Evolutionary conservation across 768 basidiomycete genomes (phyloP).

Genomic region (Pisolithus orientalis): DNA sequence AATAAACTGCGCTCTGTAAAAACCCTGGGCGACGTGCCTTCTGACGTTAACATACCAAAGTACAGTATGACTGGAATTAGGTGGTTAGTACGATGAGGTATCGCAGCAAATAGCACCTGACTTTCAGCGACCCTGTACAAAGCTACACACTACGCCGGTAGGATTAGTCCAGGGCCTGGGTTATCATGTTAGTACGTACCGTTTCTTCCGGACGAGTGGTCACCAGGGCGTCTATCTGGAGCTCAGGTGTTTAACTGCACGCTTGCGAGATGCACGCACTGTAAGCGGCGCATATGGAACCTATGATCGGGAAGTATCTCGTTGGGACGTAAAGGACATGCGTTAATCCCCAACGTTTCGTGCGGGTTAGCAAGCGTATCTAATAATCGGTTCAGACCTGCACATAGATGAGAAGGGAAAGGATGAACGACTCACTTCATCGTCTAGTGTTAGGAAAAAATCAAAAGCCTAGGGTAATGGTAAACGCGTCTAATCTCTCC

Average conservation of each 20-base stretch:
- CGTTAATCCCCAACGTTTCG: background rate
- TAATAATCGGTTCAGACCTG: background rate
- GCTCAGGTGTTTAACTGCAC: background rate
- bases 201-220: background rate
- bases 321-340: constrained; percentile 6
- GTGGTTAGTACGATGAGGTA: background rate
- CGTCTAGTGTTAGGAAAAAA: constrained; percentile 7
- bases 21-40: background rate
- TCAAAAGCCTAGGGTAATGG: constrained; percentile 1
- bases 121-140: constrained; percentile 6
- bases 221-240: background rate
- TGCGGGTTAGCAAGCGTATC: constrained; percentile 3
- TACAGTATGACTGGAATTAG: constrained; percentile 1
- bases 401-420: background rate
- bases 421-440: background rate
- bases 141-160: constrained; percentile 3
- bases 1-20: background rate
- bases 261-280: background rate
- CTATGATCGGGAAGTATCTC: constrained; percentile 5
- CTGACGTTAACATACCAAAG: constrained; percentile 6
- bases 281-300: constrained; percentile 3
- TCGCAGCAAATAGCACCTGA: constrained; percentile 1
- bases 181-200: background rate
- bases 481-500: background rate
- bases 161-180: background rate